A percentile compares a stretch with the other conserved stretches of the same genome.
Conservation (phyloP, 2,329 filamentous ascomycete species). For the Macrophomina pseudophaseolina region DNA sequence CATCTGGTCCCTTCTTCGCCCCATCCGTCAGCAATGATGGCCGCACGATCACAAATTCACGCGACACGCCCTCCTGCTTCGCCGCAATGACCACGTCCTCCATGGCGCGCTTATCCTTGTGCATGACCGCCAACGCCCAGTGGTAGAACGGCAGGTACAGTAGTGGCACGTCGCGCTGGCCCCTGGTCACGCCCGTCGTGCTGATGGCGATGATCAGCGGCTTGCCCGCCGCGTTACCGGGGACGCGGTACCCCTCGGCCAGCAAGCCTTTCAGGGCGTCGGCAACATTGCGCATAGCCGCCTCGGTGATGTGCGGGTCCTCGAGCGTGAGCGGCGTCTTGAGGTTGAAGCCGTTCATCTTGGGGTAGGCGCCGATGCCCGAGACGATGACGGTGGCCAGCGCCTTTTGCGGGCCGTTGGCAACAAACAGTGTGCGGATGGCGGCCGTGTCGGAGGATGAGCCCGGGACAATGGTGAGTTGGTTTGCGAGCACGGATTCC, state of each 20-base stretch:
- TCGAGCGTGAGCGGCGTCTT: slow-evolving; percentile 38
- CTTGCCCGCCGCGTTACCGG: neutral
- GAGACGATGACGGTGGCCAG: slow-evolving; percentile 53
- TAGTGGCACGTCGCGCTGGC: slow-evolving; percentile 44
- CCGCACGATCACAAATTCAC: slow-evolving; percentile 42
- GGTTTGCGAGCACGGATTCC: slow-evolving; percentile 38
- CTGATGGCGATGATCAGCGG: slow-evolving; percentile 40
- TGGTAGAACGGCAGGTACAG: slow-evolving; percentile 42
- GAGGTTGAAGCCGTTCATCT: slow-evolving; percentile 32
- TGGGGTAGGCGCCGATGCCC: slow-evolving; percentile 51
- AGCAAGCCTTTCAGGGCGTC: slow-evolving; percentile 35
- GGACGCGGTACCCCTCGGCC: slow-evolving; percentile 16
- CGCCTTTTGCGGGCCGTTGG: slow-evolving; percentile 18
- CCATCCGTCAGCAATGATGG: slow-evolving; percentile 46
- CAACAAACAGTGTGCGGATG: slow-evolving; percentile 45
- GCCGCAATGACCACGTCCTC: slow-evolving; percentile 40
- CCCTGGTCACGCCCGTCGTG: slow-evolving; percentile 45
- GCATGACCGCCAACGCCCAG: slow-evolving; percentile 40
- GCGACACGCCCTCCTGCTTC: slow-evolving; percentile 30
- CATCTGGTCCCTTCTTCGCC: slow-evolving; percentile 33
- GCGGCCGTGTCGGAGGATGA: slow-evolving; percentile 50
- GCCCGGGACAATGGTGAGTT: slow-evolving; percentile 57
- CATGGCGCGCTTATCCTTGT: slow-evolving; percentile 48
- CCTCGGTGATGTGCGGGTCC: slow-evolving; percentile 44
- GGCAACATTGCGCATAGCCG: slow-evolving; percentile 39